Evolutionary conservation across 768 basidiomycete genomes (phyloP).

Genomic region (Pholiota molesta): DNA sequence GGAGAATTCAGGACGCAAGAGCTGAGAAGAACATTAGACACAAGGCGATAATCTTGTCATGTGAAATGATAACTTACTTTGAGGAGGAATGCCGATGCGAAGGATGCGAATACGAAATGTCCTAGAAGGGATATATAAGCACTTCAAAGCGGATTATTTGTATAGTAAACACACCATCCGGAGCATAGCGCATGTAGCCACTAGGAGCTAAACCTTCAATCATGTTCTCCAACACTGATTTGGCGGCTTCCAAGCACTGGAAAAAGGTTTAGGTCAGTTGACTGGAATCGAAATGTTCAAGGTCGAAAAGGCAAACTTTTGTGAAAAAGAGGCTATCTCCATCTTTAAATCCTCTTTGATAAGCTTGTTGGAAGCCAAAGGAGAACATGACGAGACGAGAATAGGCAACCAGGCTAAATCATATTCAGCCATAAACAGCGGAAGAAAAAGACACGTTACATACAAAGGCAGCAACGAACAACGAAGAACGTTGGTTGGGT

Average conservation of each 20-base stretch:
- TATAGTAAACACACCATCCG: conserved; percentile 56
- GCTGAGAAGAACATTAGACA: conserved; percentile 34
- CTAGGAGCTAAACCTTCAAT: conserved; percentile 66
- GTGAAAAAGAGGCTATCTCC: conserved; percentile 69
- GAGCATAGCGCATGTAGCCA: conserved; percentile 78
- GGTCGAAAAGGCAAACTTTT: conserved; percentile 45
- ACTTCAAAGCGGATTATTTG: neutral
- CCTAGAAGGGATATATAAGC: conserved; percentile 36
- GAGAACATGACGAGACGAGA: conserved; percentile 86
- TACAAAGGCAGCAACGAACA: conserved; percentile 76
- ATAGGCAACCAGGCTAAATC: conserved; percentile 67
- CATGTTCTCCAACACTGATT: conserved; percentile 65
- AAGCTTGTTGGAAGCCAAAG: conserved; percentile 85
- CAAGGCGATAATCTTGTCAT: neutral
- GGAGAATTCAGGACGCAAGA: conserved; percentile 77
- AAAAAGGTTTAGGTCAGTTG: neutral
- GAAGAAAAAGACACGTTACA: conserved; percentile 27
- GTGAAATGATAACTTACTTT: conserved; percentile 50
- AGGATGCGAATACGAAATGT: conserved; percentile 78
- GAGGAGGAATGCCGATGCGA: conserved; percentile 82
- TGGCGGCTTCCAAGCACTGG: conserved; percentile 75
- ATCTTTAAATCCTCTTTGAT: conserved; percentile 64
- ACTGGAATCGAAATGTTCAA: conserved; percentile 1
- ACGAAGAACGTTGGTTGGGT: conserved; percentile 61
- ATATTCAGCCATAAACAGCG: conserved; percentile 1